Base-by-base conservation (phyloP, 805 yeast genomes). In the Candida silvatica region DNA sequence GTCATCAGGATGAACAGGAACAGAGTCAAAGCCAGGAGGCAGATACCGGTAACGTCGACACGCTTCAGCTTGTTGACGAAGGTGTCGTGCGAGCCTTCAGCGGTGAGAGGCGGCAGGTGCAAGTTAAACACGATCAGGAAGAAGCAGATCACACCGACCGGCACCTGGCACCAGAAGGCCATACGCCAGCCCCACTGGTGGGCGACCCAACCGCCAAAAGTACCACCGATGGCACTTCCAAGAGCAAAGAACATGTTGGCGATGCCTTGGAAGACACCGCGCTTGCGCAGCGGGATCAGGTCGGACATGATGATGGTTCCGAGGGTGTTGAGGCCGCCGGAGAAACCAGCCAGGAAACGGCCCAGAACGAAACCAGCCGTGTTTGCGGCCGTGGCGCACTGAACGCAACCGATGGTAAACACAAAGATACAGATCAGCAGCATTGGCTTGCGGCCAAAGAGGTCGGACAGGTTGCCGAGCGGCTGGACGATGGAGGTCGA, bases 241-340 rank as follows among this genome's bases (percentile, higher is more conserved):
- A 79, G 48, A 3, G 92, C 92, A 51, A 69, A 88, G 33, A 76
- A 77, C 15, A 85, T 65, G 52, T 87, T 87, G 25, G 84, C 87
- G 31, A 85, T 47, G 0, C 97, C 97, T 55, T 88, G 97, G 56
- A 71, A 85, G 31, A 84, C 59, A 3, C 95, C 95, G 36, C 97
- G 67, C 23, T 80, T 74, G 38, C 94, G 66, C 46, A 87, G 66
- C 3, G 95, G 85, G 18, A 88, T 78, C 35, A 85, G 64, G 54
- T 87, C 96, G 35, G 84, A 74, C 56, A 82, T 71, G 9, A 85
- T 70, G 37, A 87, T 82, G 11, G 94, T 80, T 28, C 82, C 71
- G 43, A 86, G 61, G 0, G 92, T 71, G 38, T 80, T 77, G 48
- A 86, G 69, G 1, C 96, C 96, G n/a, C 94, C 95, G 9, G 95